Evolutionary conservation across 169 alveolate genomes (phyloP).

Genomic region (Plasmodium vivax): DNA sequence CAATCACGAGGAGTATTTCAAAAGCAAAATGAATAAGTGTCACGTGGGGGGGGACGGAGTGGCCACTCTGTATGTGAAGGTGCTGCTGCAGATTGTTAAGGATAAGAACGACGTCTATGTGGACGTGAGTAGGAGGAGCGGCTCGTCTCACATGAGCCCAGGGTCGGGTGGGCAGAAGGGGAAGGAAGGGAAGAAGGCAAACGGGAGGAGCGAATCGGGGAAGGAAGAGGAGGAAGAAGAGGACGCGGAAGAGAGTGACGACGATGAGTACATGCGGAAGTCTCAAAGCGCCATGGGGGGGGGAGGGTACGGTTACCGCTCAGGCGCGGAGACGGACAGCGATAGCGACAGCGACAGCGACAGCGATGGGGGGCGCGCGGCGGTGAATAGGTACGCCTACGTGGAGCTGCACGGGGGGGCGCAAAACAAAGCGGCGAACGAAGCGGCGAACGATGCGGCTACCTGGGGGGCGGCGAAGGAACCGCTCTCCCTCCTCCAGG

Average conservation of each 20-base stretch:
- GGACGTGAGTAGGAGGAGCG: conserved; percentile 18
- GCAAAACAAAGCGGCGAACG: background rate
- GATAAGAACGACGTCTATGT: conserved; percentile 39
- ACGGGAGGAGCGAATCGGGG: background rate
- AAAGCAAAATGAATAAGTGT: conserved; percentile 43
- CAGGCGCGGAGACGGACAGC: background rate
- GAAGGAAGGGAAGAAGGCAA: background rate
- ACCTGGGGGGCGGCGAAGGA: background rate
- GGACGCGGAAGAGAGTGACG: background rate
- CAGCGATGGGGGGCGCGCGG: background rate
- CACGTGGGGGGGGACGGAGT: conserved; percentile 12
- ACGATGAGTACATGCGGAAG: background rate
- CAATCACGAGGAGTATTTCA: conserved; percentile 46
- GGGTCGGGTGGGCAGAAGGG: background rate
- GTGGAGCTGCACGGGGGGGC: background rate
- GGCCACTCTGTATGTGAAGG: conserved; percentile 14
- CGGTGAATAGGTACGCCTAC: background rate
- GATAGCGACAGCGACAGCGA: background rate
- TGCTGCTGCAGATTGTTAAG: conserved; percentile 45
- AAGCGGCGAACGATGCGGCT: too few relatives aligned
- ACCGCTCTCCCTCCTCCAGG: background rate
- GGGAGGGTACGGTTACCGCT: background rate
- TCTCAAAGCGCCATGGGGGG: background rate
- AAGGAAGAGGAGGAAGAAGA: background rate
- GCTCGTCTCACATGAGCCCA: background rate